Evolutionary conservation across 106 monocot genomes (phyloP), one percentile per base, ranked within the genome.

Genomic region (Cymbidium sinense): DNA sequence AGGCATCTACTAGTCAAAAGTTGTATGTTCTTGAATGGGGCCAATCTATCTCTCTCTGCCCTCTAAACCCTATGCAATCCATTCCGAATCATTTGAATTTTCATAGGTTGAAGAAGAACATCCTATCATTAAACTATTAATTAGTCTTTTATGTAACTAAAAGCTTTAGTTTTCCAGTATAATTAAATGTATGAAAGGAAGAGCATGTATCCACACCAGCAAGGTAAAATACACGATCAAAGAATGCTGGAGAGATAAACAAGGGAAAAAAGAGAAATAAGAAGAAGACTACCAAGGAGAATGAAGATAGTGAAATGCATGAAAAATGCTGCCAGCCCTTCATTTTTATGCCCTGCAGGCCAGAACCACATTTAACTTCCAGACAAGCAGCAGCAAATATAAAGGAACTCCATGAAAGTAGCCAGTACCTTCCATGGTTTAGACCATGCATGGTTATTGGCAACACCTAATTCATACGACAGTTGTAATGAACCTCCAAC

Each of bases 281-380:
- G 47, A 47, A 0, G 20, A 77, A 78, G 25, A 79, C 18, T 82
- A 89, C 89, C 77, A 43, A 75, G 73, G 78, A 70, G 75, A 51
- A 54, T 23, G 85, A 87, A 17, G 86, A 86, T 23, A 87, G 69
- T 7, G 77, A 70, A 29, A 78, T 18, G 27, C 73, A 51, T 2
- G 50, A 33, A 43, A 86, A 50, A 43, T 74, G 74, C 10, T 6
- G 75, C 33, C 70, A 73, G 2, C 50, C 75, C 80, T 73, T 83
- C 50, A 70, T 33, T 64, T 86, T 77, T 51, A 75, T 77, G 39
- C 64, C 75, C 89, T 90, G 77, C 19, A 54, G 75, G 64, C 71
- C 50, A 62, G 30, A 55, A 58, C 47, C 13, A 75, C 71, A 76
- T 25, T 69, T 7, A 62, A 55, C 7, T 19, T 36, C 19, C 4